Percentiles rank a stretch among this genome's conserved stretches.
Conservation (phyloP, 768 basidiomycete species). For the Suillus cothurnatus region DNA sequence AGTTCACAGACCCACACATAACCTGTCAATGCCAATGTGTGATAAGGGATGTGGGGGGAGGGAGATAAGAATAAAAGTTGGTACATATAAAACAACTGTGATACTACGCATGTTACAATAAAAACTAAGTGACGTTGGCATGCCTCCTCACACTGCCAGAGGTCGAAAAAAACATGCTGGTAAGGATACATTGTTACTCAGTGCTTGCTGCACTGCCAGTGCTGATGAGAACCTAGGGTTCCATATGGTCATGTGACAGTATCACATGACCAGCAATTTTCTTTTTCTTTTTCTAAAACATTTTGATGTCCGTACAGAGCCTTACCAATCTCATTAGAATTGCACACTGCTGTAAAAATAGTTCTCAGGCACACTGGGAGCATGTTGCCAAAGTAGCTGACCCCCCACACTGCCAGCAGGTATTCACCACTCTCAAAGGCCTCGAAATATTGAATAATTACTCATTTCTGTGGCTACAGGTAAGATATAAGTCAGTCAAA, state of each 20-base stretch:
- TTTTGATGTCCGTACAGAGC: background rate
- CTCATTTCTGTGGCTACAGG: too few relatives aligned
- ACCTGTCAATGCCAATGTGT: slow-evolving; percentile 27
- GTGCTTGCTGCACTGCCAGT: too few relatives aligned
- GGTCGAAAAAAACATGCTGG: background rate
- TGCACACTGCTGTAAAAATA: too few relatives aligned
- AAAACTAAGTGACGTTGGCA: background rate
- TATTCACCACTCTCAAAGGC: too few relatives aligned
- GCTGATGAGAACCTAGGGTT: too few relatives aligned
- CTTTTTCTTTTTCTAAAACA: background rate
- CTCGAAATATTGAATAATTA: too few relatives aligned
- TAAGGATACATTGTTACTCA: background rate
- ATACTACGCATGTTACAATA: background rate
- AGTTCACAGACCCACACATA: slow-evolving; percentile 25
- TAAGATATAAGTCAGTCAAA: too few relatives aligned
- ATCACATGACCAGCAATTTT: background rate
- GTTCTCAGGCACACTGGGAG: too few relatives aligned
- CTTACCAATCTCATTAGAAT: too few relatives aligned
- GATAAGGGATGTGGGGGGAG: slow-evolving; percentile 15
- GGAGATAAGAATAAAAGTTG: background rate
- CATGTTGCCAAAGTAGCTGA: too few relatives aligned
- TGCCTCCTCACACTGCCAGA: background rate
- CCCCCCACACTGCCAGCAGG: too few relatives aligned
- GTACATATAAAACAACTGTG: too few relatives aligned
- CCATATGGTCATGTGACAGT: background rate